Conservation (phyloP, 2,329 filamentous ascomycete genomes). For the Didymella lethalis region DNA sequence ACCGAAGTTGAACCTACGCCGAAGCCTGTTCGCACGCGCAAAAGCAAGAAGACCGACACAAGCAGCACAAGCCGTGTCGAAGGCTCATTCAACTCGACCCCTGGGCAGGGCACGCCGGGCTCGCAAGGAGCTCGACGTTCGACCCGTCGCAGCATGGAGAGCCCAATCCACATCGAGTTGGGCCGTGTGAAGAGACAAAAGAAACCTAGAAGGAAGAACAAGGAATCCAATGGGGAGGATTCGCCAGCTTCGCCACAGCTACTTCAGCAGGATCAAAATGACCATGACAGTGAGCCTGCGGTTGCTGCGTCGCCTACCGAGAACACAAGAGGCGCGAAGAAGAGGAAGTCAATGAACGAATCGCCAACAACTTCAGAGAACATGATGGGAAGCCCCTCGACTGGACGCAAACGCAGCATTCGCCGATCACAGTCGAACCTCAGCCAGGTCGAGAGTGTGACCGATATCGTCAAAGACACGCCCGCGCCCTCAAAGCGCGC, state of each 20-base stretch:
- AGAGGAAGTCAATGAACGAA: conserved; percentile 31
- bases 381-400: conserved; percentile 20
- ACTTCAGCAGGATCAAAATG: conserved; percentile 35
- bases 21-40: conserved; percentile 9
- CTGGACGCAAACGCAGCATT: conserved; percentile 34
- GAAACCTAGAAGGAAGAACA: conserved; percentile 29
- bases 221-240: conserved; percentile 1
- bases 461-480: conserved; percentile 39
- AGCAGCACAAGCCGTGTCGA: conserved; percentile 45
- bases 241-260: conserved; percentile 49
- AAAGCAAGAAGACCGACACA: conserved; percentile 22
- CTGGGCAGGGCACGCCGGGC: conserved; percentile 30
- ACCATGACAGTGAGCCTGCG: neutral
- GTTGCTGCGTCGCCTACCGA: conserved; percentile 9
- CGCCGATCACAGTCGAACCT: conserved; percentile 43
- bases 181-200: conserved; percentile 38
- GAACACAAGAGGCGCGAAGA: conserved; percentile 20
- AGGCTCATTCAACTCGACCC: conserved; percentile 47
- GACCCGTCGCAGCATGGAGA: conserved; percentile 36
- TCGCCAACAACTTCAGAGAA: conserved; percentile 12
- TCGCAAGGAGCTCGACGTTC: conserved; percentile 37
- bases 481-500: conserved; percentile 41
- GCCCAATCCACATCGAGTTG: conserved; percentile 26
- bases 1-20: conserved; percentile 37
- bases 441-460: conserved; percentile 39